Evolutionary conservation across 805 yeast species (phyloP).

Genomic region (Ogataea polymorpha): DNA sequence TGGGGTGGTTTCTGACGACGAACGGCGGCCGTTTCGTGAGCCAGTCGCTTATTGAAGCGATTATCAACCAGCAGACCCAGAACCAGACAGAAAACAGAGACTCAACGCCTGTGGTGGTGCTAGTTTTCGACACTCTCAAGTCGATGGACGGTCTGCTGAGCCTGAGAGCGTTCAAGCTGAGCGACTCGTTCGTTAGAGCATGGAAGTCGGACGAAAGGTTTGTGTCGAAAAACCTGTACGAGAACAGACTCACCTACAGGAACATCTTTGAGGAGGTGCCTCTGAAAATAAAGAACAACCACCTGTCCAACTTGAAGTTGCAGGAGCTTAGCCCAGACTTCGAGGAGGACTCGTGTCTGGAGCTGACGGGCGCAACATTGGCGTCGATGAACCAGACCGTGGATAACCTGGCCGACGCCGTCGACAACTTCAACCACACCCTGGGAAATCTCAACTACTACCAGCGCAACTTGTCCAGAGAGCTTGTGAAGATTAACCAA

Average conservation of each 20-base stretch:
- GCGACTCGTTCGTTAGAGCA: slow-evolving; percentile 53
- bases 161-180: slow-evolving; percentile 67
- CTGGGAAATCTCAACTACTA: slow-evolving; percentile 77
- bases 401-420: slow-evolving; percentile 62
- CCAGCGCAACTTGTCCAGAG: slow-evolving; percentile 73
- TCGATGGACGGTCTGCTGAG: slow-evolving; percentile 59
- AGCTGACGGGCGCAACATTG: slow-evolving; percentile 39
- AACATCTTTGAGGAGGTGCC: slow-evolving; percentile 73
- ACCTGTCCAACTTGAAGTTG: slow-evolving; percentile 45
- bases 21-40: slow-evolving; percentile 67
- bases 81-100: slow-evolving; percentile 27
- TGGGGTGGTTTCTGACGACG: slow-evolving; percentile 81
- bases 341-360: slow-evolving; percentile 28
- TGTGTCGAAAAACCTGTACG: slow-evolving; percentile 59
- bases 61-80: slow-evolving; percentile 56
- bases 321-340: slow-evolving; percentile 23
- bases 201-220: slow-evolving; percentile 54
- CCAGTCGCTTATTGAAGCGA: slow-evolving; percentile 62
- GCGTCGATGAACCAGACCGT: slow-evolving; percentile 43
- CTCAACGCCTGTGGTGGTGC: slow-evolving; percentile 44
- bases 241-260: slow-evolving; percentile 56
- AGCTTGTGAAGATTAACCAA: slow-evolving; percentile 62
- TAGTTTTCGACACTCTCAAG: slow-evolving; percentile 67
- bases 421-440: slow-evolving; percentile 74
- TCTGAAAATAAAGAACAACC: slow-evolving; percentile 62